These are phyloP conservation scores for Zygotorulaspora florentina DNA, from an alignment of 805 yeast genomes.

Conservation along the genomic window DNA sequence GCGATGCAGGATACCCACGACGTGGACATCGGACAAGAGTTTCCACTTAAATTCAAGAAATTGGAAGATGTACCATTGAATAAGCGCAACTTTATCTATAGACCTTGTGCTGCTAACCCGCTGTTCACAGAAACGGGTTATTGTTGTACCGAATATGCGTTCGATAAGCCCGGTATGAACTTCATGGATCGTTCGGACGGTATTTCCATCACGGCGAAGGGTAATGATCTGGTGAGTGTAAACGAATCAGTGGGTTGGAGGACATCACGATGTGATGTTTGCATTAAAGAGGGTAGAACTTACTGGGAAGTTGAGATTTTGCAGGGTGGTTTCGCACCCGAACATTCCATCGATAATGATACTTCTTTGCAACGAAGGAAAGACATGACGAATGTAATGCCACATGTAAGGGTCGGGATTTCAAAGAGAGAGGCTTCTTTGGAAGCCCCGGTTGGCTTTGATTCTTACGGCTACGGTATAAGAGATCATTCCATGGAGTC, in stretches of 20 bases:
- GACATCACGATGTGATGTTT: conserved; percentile 66
- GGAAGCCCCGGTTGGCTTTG: conserved; percentile 95
- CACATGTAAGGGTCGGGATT: conserved; percentile 78
- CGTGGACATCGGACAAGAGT: conserved; percentile 2
- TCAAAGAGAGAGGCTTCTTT: conserved; percentile 81
- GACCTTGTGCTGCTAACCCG: conserved; percentile 72
- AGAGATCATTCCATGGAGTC: conserved; percentile 74
- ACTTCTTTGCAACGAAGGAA: conserved; percentile 14
- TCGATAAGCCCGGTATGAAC: conserved; percentile 36
- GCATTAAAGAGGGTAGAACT: conserved; percentile 72
- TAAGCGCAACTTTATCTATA: conserved; percentile 74
- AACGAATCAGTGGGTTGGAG: conserved; percentile 75
- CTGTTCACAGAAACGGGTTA: conserved; percentile 53
- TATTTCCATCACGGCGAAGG: conserved; percentile 39
- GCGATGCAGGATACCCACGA: conserved; percentile 18
- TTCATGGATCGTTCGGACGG: conserved; percentile 61
- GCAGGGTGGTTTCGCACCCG: conserved; percentile 30
- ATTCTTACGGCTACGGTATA: conserved; percentile 88
- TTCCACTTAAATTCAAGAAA: conserved; percentile 16
- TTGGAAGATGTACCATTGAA: conserved; percentile 79
- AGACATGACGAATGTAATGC: conserved; percentile 30
- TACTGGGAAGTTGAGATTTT: conserved; percentile 73
- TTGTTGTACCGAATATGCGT: conserved; percentile 70
- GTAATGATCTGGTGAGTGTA: conserved; percentile 37
- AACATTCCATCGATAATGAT: conserved; percentile 27